Conservation (phyloP, 73 alveolate species). For the Paramecium bursaria region DNA sequence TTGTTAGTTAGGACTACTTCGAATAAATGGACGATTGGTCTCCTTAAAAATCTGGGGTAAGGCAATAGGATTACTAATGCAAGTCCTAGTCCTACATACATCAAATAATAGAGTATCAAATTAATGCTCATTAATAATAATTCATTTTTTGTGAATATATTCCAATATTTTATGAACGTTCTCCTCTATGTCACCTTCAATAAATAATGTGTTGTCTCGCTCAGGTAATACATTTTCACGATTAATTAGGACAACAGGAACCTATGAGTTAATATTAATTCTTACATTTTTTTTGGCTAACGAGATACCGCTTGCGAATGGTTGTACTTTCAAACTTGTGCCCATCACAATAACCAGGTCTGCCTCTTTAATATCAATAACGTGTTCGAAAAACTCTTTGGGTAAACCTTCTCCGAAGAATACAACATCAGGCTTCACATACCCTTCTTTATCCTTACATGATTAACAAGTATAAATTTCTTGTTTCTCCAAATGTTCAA, state of each 20-base stretch:
- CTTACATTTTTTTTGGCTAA: conserved; percentile 42
- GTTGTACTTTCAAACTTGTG: conserved; percentile 72
- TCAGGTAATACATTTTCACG: conserved; percentile 54
- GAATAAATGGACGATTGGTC: conserved; percentile 15
- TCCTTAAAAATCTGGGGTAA: conserved; percentile 34
- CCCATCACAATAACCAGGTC: conserved; percentile 80
- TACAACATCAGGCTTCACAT: conserved; percentile 78
- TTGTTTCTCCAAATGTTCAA: conserved; percentile 62
- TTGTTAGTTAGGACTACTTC: background rate
- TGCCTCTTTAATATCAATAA: conserved; percentile 3
- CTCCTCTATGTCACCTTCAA: conserved; percentile 25
- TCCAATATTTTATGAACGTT: background rate
- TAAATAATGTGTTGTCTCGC: background rate
- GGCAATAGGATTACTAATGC: conserved; percentile 29
- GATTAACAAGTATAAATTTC: conserved; percentile 40
- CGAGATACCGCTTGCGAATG: conserved; percentile 63
- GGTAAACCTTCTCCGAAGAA: conserved; percentile 83
- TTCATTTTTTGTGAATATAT: background rate
- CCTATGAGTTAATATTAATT: too few relatives aligned
- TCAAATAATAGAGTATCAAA: background rate
- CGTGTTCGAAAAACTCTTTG: conserved; percentile 13
- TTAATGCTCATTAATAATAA: too few relatives aligned
- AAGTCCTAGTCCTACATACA: conserved; percentile 24
- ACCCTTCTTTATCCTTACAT: conserved; percentile 54
- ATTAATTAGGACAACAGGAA: conserved; percentile 69